A percentile compares a stretch with the other conserved stretches of the same genome.
These are phyloP conservation scores for Fusarium sp. DNA, from an alignment of 2,329 filamentous ascomycete genomes.

Conservation along the genomic window DNA sequence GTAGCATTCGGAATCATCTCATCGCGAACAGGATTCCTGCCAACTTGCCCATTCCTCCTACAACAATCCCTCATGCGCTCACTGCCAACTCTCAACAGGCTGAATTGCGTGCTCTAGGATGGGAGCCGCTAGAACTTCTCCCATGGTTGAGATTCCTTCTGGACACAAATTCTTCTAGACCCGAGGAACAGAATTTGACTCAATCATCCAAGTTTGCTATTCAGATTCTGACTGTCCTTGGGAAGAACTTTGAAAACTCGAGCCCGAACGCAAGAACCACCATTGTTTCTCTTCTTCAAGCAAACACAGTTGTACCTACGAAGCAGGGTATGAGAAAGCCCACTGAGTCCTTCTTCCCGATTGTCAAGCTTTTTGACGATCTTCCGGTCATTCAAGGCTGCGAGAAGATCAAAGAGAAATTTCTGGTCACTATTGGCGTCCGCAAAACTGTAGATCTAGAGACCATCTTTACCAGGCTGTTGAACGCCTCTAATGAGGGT, in stretches of 20 bases:
- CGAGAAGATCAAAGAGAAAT: constrained; percentile 87
- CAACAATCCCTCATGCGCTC: constrained; percentile 85
- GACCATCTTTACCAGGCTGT: constrained; percentile 88
- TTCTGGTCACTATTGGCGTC: constrained; percentile 83
- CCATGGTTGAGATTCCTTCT: constrained; percentile 87
- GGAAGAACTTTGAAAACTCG: constrained; percentile 90
- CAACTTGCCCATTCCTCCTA: constrained; percentile 81
- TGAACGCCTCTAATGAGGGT: constrained; percentile 67
- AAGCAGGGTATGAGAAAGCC: constrained; percentile 90
- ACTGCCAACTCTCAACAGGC: constrained; percentile 73
- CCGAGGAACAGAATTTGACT: constrained; percentile 74
- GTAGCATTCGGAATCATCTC: constrained; percentile 78
- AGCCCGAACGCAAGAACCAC: constrained; percentile 71
- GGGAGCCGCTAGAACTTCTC: constrained; percentile 84
- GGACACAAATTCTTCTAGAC: constrained; percentile 68
- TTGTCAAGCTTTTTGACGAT: constrained; percentile 95
- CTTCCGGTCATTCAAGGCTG: constrained; percentile 82
- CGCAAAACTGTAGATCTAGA: constrained; percentile 95
- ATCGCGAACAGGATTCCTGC: constrained; percentile 81
- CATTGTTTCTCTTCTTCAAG: constrained; percentile 70
- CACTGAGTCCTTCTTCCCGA: constrained; percentile 86
- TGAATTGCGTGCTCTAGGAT: constrained; percentile 83
- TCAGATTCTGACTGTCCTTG: constrained; percentile 80
- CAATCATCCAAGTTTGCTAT: constrained; percentile 77
- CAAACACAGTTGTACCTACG: constrained; percentile 83